Percentiles rank a stretch among this genome's conserved stretches.
Conservation (phyloP, 306 rosid genomes). For the Ziziphus jujuba region DNA sequence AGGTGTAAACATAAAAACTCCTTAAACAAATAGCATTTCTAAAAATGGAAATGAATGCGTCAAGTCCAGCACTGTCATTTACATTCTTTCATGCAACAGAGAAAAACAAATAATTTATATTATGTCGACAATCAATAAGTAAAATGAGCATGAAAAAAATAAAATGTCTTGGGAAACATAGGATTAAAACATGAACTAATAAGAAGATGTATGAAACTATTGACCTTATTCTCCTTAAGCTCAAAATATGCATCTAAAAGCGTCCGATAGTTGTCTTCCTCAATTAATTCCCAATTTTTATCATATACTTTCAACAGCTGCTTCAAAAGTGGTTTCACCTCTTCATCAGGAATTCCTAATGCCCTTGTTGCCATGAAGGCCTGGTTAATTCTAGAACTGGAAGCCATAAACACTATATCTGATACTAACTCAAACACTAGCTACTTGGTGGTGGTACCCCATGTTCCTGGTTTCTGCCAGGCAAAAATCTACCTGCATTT, state of each 20-base stretch:
- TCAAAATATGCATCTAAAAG: conserved; percentile 77
- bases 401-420: conserved; percentile 32
- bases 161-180: background rate
- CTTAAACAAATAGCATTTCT: background rate
- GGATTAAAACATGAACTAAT: background rate
- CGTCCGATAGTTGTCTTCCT: conserved; percentile 67
- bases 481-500: conserved; percentile 8
- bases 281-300: conserved; percentile 61
- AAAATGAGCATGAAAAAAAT: background rate
- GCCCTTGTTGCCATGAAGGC: conserved; percentile 52
- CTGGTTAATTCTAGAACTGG: conserved; percentile 28
- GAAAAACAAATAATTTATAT: background rate
- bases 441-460: background rate
- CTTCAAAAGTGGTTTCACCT: conserved; percentile 53
- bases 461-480: conserved; percentile 1
- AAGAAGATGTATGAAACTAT: background rate
- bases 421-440: conserved; percentile 1
- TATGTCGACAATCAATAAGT: background rate
- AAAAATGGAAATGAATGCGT: too few species aligned
- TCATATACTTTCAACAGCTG: conserved; percentile 39
- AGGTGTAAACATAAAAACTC: background rate
- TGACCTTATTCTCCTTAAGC: conserved; percentile 54
- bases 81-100: too few species aligned
- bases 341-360: conserved; percentile 48
- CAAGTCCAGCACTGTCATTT: too few species aligned